Base-by-base conservation (phyloP, 331 rosid species). In the Cydonia oblonga region DNA sequence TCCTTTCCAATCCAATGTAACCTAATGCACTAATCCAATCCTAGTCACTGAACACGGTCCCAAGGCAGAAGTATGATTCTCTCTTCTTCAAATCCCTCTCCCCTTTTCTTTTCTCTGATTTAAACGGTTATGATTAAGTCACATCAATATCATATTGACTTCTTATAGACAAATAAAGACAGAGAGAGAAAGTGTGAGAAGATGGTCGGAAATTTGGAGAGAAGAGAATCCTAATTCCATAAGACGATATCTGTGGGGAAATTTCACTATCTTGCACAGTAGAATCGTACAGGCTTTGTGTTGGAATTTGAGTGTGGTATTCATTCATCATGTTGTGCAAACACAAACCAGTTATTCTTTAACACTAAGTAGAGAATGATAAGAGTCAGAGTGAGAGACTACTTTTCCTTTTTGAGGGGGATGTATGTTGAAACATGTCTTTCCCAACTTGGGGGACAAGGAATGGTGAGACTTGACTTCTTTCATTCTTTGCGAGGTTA, bases 381-480 rank as follows among this genome's bases (percentile, higher is more conserved):
- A 26, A 74, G 78, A 62, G 24, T 60, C 20, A 49, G 54, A 56
- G 30, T 14, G 33, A 3, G 32, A 2, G 35, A 59, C 44, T 64
- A 73, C 90, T 82, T 91, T 86, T 72, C 52, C 81, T 82, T 82
- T 79, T 73, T 64, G 84, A 66, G 63, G 75, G 60, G 59, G 76
- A 60, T 15, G 68, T 3, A n/a, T 72, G 75, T 78, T 73, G 83
- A 87, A 82, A 86, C 68, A 81, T 64, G 85, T 78, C 80, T 53
- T 74, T 82, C 82, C 84, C 90, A 83, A 61, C 81, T 73, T 30
- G 33, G 79, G 91, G 80, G 87, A 85, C 90, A 79, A 81, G 81
- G 83, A 75, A 76, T 81, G 87, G 90, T 76, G 26, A 57, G 26
- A 57, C 30, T 57, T 83, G 81, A 82, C 81, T 63, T 81, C 71